phyloP scores from a whole-genome alignment of 2,329 filamentous ascomycete species.

The Cordyceps tenuipes region DNA sequence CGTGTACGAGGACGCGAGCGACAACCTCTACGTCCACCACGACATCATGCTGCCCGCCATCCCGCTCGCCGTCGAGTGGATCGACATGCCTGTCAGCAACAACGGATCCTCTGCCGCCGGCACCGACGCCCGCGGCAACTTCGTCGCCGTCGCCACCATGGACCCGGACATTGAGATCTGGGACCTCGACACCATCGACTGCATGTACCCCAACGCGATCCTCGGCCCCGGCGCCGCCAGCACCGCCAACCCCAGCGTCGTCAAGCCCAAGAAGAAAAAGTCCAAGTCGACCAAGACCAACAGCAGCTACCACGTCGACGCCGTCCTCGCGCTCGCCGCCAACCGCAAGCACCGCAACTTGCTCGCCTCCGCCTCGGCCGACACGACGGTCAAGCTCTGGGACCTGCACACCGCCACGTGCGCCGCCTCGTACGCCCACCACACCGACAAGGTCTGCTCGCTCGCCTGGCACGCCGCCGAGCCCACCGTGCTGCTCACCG shows the following conservation, averaged over 20 bases:
- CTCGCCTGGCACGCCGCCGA: constrained; percentile 87
- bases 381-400: constrained; percentile 97
- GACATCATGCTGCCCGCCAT: constrained; percentile 99
- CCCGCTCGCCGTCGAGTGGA: constrained; percentile 90
- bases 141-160: constrained; percentile 92
- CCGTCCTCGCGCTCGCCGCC: constrained; percentile 80
- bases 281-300: constrained; percentile 86
- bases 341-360: constrained; percentile 93
- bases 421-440: constrained; percentile 90
- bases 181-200: constrained; percentile 92
- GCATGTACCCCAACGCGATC: constrained; percentile 97
- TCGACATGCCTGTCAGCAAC: constrained; percentile 74
- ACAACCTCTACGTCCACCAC: constrained; percentile 98
- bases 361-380: constrained; percentile 87
- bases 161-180: constrained; percentile 98
- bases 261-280: constrained; percentile 84
- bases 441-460: constrained; percentile 97
- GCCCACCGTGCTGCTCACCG: constrained; percentile 80
- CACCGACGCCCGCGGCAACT: constrained; percentile 69
- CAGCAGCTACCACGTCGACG: constrained; percentile 87
- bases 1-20: constrained; percentile 88
- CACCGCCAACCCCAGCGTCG: constrained; percentile 42
- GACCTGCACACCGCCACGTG: constrained; percentile 87
- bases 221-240: constrained; percentile 62
- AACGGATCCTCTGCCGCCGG: constrained; percentile 45